Percentiles rank a stretch among this genome's conserved stretches.
These are phyloP conservation scores for Fusarium mundagurra DNA, from an alignment of 2,329 filamentous ascomycete species.

Conservation along the genomic window DNA sequence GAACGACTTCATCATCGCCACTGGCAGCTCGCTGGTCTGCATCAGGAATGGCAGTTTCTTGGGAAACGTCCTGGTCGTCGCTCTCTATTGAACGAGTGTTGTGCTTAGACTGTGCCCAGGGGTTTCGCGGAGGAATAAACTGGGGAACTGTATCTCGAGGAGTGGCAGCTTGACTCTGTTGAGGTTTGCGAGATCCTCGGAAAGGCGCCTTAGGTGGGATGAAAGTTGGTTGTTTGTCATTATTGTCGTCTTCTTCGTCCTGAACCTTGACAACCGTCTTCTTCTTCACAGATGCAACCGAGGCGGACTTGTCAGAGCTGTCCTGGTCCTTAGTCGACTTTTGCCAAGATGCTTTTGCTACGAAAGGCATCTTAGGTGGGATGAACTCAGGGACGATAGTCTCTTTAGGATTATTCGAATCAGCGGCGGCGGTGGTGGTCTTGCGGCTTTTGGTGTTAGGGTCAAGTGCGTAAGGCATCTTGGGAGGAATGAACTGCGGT, in stretches of 20 bases:
- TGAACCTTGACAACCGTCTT: conserved; percentile 13
- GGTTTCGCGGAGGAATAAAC: conserved; percentile 17
- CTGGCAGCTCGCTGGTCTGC: neutral
- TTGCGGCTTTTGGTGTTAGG: conserved; percentile 23
- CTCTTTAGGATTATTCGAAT: neutral
- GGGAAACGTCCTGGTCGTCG: neutral
- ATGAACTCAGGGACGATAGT: conserved; percentile 23
- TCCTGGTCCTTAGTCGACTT: neutral
- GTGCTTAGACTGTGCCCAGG: conserved; percentile 10
- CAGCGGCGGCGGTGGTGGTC: neutral
- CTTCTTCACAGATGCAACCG: conserved; percentile 12
- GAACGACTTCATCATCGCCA: neutral
- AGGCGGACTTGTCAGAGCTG: neutral
- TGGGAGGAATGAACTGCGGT: conserved; percentile 25
- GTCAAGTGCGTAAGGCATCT: conserved; percentile 22
- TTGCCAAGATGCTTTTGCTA: conserved; percentile 13
- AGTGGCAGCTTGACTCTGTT: neutral
- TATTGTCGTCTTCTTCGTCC: neutral
- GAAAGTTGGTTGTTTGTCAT: conserved; percentile 2
- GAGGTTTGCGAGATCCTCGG: conserved; percentile 2
- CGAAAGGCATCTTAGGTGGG: conserved; percentile 28
- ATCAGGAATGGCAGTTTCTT: conserved; percentile 4
- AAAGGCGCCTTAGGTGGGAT: conserved; percentile 31
- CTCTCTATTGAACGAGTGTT: conserved; percentile 10
- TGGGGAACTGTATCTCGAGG: conserved; percentile 12